Evolutionary conservation across 257 asterid species (phyloP).

Genomic region (Prunella vulgaris): DNA sequence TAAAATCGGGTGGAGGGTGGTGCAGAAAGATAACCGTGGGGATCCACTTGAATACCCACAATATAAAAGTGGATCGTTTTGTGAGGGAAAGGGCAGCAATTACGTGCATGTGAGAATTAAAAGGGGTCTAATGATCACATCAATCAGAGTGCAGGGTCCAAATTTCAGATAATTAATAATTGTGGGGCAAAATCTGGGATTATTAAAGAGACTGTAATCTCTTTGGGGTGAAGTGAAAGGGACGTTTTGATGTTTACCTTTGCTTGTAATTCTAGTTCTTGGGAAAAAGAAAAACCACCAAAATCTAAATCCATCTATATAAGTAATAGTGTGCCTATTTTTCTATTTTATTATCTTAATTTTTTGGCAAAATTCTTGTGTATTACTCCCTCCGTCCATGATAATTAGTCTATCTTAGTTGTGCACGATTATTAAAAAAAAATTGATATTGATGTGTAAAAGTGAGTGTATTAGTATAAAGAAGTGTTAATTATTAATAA

Average conservation of each 20-base stretch:
- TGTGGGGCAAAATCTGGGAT: constrained; percentile 20
- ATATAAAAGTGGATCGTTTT: neutral
- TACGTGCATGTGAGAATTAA: constrained; percentile 9
- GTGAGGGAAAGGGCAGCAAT: constrained; percentile 23
- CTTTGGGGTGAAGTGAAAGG: constrained; percentile 37
- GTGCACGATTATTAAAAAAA: too few species aligned
- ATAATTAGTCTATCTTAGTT: too few species aligned
- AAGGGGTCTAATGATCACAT: neutral
- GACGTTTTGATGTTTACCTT: constrained; percentile 25
- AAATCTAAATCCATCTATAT: neutral
- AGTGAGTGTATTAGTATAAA: too few species aligned
- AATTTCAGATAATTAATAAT: neutral
- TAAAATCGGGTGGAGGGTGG: constrained; percentile 26
- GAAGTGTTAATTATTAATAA: too few species aligned
- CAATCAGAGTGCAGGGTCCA: neutral
- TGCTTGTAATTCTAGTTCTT: constrained; percentile 12
- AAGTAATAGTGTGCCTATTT: too few species aligned
- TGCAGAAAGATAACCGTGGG: constrained; percentile 40
- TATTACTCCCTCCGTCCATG: too few species aligned
- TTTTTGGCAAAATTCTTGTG: too few species aligned
- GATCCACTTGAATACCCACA: constrained; percentile 10
- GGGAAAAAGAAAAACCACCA: neutral
- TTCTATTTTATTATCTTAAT: too few species aligned
- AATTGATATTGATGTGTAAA: too few species aligned
- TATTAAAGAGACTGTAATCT: constrained; percentile 24